Percentiles rank a stretch among this genome's conserved stretches.
phyloP scores from a whole-genome alignment of 179 eudicot genomes.

The Drosera spatulata region DNA sequence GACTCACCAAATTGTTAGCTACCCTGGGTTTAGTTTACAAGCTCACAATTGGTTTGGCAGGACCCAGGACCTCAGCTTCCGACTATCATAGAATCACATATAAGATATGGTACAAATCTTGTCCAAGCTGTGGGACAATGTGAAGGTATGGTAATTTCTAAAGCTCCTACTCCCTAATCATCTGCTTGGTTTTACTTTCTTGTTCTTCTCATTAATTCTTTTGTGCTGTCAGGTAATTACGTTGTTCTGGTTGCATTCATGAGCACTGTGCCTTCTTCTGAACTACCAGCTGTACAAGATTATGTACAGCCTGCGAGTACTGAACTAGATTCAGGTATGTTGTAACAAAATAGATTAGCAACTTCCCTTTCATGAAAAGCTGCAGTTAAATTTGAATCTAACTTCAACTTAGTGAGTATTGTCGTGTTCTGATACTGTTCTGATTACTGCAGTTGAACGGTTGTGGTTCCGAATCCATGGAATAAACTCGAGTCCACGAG shows the following conservation, averaged over 20 bases:
- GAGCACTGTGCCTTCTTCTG: conserved; percentile 32
- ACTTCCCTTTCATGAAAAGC: neutral
- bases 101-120: conserved; percentile 75
- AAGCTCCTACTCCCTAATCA: too few relatives aligned
- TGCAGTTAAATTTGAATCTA: too few relatives aligned
- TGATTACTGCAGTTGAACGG: too few relatives aligned
- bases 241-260: conserved; percentile 51
- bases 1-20: neutral
- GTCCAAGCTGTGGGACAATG: conserved; percentile 89
- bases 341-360: neutral
- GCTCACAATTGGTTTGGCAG: conserved; percentile 23
- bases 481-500: too few relatives aligned
- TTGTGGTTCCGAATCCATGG: too few relatives aligned
- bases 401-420: too few relatives aligned
- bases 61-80: conserved; percentile 81
- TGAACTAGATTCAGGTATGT: conserved; percentile 46
- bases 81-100: conserved; percentile 32
- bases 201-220: conserved; percentile 7
- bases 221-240: conserved; percentile 42
- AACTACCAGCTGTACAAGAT: conserved; percentile 39
- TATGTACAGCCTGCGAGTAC: conserved; percentile 50
- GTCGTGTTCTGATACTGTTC: too few relatives aligned
- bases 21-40: neutral
- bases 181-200: neutral
- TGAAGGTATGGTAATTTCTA: conserved; percentile 33